phyloP scores from a whole-genome alignment of 2,329 filamentous ascomycete species.

The Lecanicillium sp. region DNA sequence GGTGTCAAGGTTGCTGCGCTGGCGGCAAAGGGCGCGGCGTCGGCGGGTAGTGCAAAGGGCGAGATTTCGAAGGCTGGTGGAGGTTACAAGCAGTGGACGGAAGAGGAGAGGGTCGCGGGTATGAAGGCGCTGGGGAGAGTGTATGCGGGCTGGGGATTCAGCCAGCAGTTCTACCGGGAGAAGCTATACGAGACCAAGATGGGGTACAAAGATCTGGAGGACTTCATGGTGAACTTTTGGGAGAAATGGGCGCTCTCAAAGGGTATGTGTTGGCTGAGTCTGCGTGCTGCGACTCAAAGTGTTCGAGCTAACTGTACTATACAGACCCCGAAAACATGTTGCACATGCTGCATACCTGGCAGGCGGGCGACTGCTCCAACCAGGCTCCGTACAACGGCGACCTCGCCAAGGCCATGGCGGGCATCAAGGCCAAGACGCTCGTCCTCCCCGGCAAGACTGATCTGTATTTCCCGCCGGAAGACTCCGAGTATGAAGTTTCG shows the following conservation, averaged over 20 bases:
- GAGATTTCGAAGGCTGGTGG: constrained; percentile 17
- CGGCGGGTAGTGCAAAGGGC: constrained; percentile 42
- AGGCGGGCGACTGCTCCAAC: constrained; percentile 62
- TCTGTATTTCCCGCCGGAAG: constrained; percentile 76
- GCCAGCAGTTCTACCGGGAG: constrained; percentile 70
- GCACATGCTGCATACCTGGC: constrained; percentile 74
- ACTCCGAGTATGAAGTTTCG: constrained; percentile 67
- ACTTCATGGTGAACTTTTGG: constrained; percentile 72
- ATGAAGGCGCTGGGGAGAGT: constrained; percentile 67
- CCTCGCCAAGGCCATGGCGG: constrained; percentile 58
- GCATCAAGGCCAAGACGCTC: constrained; percentile 65
- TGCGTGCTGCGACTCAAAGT: background rate
- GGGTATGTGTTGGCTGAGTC: constrained; percentile 14
- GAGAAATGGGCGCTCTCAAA: constrained; percentile 67
- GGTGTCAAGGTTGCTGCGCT: constrained; percentile 44
- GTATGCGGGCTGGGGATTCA: constrained; percentile 79
- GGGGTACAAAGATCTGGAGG: constrained; percentile 62
- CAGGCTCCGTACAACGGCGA: constrained; percentile 63
- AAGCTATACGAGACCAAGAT: constrained; percentile 59
- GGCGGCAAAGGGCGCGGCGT: constrained; percentile 33
- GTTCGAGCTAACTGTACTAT: background rate
- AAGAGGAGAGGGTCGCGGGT: constrained; percentile 33
- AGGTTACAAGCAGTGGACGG: constrained; percentile 29
- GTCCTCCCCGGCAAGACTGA: constrained; percentile 69
- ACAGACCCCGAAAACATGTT: constrained; percentile 68